A percentile compares a stretch with the other conserved stretches of the same genome.
These are phyloP conservation scores for Chrysanthemum lavandulifolium DNA, from an alignment of 129 eudicot species.

Conservation along the genomic window DNA sequence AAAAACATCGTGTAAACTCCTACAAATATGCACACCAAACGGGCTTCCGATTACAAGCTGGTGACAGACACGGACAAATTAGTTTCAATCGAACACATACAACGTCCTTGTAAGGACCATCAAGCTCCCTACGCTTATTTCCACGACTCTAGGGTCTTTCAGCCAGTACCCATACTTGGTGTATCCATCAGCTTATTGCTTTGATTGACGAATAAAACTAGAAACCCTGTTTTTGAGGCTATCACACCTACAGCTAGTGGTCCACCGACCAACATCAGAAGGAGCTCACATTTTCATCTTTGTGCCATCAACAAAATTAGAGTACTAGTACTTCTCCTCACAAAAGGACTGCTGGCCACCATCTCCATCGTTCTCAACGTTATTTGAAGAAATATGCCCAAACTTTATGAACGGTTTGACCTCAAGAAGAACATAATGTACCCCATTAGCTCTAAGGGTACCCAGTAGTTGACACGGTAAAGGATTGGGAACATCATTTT, in stretches of 20 bases:
- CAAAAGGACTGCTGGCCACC: constrained; percentile 2
- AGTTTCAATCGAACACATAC: no score
- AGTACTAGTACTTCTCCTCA: constrained; percentile 19
- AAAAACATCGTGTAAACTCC: no score
- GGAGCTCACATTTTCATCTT: constrained; percentile 39
- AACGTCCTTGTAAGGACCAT: background rate
- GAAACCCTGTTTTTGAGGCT: constrained; percentile 51
- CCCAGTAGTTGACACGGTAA: background rate
- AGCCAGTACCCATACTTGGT: constrained; percentile 6
- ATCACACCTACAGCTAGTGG: constrained; percentile 29
- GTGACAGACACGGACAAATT: no score
- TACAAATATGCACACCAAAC: no score
- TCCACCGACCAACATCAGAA: constrained; percentile 23
- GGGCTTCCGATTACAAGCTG: no score
- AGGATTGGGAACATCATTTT: constrained; percentile 11
- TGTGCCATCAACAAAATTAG: constrained; percentile 31
- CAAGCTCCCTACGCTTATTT: background rate
- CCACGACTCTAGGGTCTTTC: background rate
- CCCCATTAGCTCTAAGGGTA: background rate
- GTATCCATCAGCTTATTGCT: constrained; percentile 37
- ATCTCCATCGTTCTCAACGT: background rate
- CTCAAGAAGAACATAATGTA: constrained; percentile 1
- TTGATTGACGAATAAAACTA: constrained; percentile 39
- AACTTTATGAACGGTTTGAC: background rate
- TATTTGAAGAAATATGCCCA: background rate